Conservation (phyloP, 2,329 filamentous ascomycete genomes). For the Cytospora piceicola region DNA sequence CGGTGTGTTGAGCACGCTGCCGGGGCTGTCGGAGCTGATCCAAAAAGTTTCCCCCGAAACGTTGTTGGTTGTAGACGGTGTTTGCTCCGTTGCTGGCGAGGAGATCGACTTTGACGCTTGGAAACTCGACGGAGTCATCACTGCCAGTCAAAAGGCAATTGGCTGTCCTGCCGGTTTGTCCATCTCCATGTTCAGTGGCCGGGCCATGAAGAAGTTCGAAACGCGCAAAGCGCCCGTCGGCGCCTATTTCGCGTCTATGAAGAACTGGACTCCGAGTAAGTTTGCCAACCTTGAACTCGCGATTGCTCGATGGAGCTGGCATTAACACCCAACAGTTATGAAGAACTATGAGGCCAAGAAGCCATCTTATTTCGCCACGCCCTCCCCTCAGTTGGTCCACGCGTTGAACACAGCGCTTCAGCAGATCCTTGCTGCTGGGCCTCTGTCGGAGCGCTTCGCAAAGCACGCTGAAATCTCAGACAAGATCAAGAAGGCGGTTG, state of each 20-base stretch:
- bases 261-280: slow-evolving; percentile 93
- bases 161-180: slow-evolving; percentile 92
- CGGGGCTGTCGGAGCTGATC: slow-evolving; percentile 80
- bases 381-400: slow-evolving; percentile 89
- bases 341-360: slow-evolving; percentile 98
- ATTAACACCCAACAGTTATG: slow-evolving; percentile 69
- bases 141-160: slow-evolving; percentile 95
- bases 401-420: slow-evolving; percentile 87
- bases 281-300: slow-evolving; percentile 29
- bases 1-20: slow-evolving; percentile 89
- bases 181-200: slow-evolving; percentile 90
- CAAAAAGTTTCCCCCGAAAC: slow-evolving; percentile 88
- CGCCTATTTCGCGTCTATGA: slow-evolving; percentile 94
- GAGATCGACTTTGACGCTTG: slow-evolving; percentile 96
- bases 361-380: slow-evolving; percentile 96
- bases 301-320: slow-evolving; percentile 14
- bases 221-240: slow-evolving; percentile 78
- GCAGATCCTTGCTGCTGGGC: slow-evolving; percentile 76
- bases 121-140: slow-evolving; percentile 90
- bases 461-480: slow-evolving; percentile 79
- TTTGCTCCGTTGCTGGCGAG: slow-evolving; percentile 95
- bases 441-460: slow-evolving; percentile 81
- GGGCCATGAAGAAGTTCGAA: slow-evolving; percentile 81
- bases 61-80: slow-evolving; percentile 89
- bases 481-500: slow-evolving; percentile 82